Percentiles rank a stretch among this genome's conserved stretches.
Conservation (phyloP, 2,329 filamentous ascomycete genomes). For the Cytospora chrysosperma region DNA sequence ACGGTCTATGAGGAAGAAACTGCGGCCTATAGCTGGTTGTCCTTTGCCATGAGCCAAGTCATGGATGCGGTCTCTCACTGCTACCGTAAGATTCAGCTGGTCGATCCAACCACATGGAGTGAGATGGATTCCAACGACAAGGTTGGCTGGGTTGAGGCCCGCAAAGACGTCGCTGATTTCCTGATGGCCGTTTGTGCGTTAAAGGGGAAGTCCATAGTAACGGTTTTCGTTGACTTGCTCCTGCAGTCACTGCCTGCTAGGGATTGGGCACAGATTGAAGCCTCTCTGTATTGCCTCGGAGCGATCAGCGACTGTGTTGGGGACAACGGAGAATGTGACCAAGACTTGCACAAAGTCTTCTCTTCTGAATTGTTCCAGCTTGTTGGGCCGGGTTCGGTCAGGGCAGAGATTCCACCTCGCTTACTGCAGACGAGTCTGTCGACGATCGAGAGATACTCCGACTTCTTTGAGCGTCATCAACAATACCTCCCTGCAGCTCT, state of each 20-base stretch:
- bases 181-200: slow-evolving; percentile 69
- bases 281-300: slow-evolving; percentile 62
- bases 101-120: slow-evolving; percentile 54
- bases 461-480: slow-evolving; percentile 72
- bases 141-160: slow-evolving; percentile 67
- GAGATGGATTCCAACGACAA: slow-evolving; percentile 71
- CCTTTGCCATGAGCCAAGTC: slow-evolving; percentile 56
- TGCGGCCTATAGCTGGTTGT: slow-evolving; percentile 53
- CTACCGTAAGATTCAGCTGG: slow-evolving; percentile 69
- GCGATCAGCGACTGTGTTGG: slow-evolving; percentile 65
- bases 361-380: slow-evolving; percentile 56
- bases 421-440: slow-evolving; percentile 68
- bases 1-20: slow-evolving; percentile 51
- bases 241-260: slow-evolving; percentile 48
- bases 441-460: slow-evolving; percentile 69
- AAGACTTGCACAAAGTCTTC: slow-evolving; percentile 61
- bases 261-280: slow-evolving; percentile 61
- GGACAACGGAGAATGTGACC: slow-evolving; percentile 58
- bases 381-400: slow-evolving; percentile 46
- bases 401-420: slow-evolving; percentile 54
- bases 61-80: slow-evolving; percentile 65
- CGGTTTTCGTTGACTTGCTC: slow-evolving; percentile 56
- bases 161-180: slow-evolving; percentile 77
- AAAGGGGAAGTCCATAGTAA: slow-evolving; percentile 54
- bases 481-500: slow-evolving; percentile 67